Conservation (phyloP, 495 filamentous ascomycete genomes). For the Schizothecium vesticola region DNA sequence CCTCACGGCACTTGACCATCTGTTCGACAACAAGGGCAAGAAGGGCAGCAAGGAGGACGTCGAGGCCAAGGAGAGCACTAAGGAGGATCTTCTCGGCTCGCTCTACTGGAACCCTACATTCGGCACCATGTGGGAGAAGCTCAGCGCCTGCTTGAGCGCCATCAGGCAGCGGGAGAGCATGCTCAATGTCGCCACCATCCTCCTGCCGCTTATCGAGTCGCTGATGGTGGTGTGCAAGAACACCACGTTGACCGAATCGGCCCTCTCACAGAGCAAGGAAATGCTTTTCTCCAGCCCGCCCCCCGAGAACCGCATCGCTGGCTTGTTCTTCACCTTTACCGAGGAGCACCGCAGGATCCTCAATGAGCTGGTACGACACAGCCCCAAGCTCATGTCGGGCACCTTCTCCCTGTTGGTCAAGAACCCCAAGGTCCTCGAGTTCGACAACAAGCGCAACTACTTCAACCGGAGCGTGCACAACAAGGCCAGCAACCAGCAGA, state of each 20-base stretch:
- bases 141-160: slow-evolving; percentile 84
- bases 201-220: slow-evolving; percentile 88
- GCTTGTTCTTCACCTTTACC: slow-evolving; percentile 95
- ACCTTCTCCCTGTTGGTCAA: slow-evolving; percentile 93
- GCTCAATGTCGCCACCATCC: slow-evolving; percentile 92
- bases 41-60: slow-evolving; percentile 53
- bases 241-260: slow-evolving; percentile 65
- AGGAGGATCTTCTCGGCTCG: slow-evolving; percentile 76
- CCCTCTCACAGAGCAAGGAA: slow-evolving; percentile 56
- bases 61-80: slow-evolving; percentile 48
- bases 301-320: slow-evolving; percentile 76
- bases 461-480: slow-evolving; percentile 90
- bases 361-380: slow-evolving; percentile 94
- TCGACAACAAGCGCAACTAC: slow-evolving; percentile 99
- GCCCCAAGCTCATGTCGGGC: slow-evolving; percentile 96
- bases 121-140: slow-evolving; percentile 80
- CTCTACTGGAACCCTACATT: slow-evolving; percentile 91
- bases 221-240: slow-evolving; percentile 99
- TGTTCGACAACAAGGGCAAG: slow-evolving; percentile 71
- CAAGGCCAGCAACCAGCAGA: slow-evolving; percentile 59
- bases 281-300: slow-evolving; percentile 71
- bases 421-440: slow-evolving; percentile 97
- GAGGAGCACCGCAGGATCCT: slow-evolving; percentile 97
- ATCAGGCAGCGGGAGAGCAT: slow-evolving; percentile 90
- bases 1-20: slow-evolving; percentile 90